Evolutionary conservation across 768 basidiomycete genomes (phyloP), one percentile per base, ranked within the genome.

Genomic region (Russula abietina): DNA sequence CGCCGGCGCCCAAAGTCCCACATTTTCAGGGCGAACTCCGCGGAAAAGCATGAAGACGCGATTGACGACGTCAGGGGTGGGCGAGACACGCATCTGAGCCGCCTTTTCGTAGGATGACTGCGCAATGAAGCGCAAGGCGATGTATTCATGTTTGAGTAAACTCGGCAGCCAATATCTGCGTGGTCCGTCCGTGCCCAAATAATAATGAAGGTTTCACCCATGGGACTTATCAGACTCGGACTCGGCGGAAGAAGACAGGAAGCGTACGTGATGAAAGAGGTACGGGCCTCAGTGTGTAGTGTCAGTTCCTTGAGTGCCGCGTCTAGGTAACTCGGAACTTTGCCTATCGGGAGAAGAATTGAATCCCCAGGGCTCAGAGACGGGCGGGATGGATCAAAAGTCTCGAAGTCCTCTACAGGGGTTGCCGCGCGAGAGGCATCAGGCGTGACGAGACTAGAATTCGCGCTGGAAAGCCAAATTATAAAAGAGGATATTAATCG

Each of bases 41-140:
- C 72, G 69, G 69, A 80, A 82, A 3, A 81, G 66, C 79, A 81
- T 80, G 65, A 81, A 81, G 12, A 81, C 70, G 8, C 78, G 76
- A 0, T 73, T 76, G 10, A 80, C 71, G 51, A 78, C 71, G 59
- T 79, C 79, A 16, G 81, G 80, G 38, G 60, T 39, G 1, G 81
- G 81, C 2, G 58, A 62, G 52, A 82, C 62, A 2, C 67, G 65
- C 17, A 82, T 71, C 0, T 68, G 73, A 1, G 78, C 80, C 0
- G 79, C 74, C 7, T 63, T 59, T 56, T 77, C 77, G 65, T 79
- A 82, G 22, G 74, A 72, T 1, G 68, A 67, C 64, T 81, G 80
- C 2, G 78, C 72, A 7, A 81, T 41, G 70, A 82, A 81, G 4
- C 79, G 76, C 33, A 83, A 70, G 2, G 77, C 78, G 53, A 81